Conservation (phyloP, 768 basidiomycete genomes). For the Leccinum subtestaceum region DNA sequence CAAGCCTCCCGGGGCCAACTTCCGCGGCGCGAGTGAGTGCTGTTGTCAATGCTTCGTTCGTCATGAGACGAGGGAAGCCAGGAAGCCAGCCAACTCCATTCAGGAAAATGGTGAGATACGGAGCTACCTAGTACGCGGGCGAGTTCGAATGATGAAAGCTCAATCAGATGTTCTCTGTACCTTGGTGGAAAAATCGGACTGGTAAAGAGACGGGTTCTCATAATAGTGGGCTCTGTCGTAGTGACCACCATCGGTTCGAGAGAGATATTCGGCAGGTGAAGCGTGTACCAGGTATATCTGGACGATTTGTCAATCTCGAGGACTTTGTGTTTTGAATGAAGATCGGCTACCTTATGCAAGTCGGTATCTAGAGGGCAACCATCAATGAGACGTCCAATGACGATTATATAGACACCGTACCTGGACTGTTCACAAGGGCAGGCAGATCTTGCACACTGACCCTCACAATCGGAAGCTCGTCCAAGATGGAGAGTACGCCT, state of each 20-base stretch:
- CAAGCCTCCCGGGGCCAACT: constrained; percentile 55
- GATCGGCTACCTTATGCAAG: constrained; percentile 48
- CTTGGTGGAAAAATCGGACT: constrained; percentile 64
- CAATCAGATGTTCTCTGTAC: constrained; percentile 34
- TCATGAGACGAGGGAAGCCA: constrained; percentile 76
- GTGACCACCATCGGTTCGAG: constrained; percentile 48
- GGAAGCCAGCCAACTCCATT: constrained; percentile 87
- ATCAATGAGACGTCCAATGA: constrained; percentile 1
- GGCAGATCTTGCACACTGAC: constrained; percentile 58
- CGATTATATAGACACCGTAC: constrained; percentile 34
- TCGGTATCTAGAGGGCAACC: constrained; percentile 43
- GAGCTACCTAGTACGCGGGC: constrained; percentile 59
- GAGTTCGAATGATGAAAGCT: neutral
- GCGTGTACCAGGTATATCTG: constrained; percentile 80
- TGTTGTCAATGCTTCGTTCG: constrained; percentile 53
- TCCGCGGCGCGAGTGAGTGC: constrained; percentile 49
- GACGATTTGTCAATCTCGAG: neutral
- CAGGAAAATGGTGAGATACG: constrained; percentile 79
- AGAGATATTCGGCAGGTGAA: constrained; percentile 65
- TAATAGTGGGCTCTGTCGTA: constrained; percentile 76
- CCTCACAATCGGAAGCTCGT: constrained; percentile 63
- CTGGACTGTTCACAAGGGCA: constrained; percentile 48
- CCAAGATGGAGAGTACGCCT: constrained; percentile 70
- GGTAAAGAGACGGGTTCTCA: constrained; percentile 59
- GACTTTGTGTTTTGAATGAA: neutral